A percentile compares a stretch with the other conserved stretches of the same genome.
These are phyloP conservation scores for Boletus tomentosulus DNA, from an alignment of 768 basidiomycete genomes.

Conservation along the genomic window DNA sequence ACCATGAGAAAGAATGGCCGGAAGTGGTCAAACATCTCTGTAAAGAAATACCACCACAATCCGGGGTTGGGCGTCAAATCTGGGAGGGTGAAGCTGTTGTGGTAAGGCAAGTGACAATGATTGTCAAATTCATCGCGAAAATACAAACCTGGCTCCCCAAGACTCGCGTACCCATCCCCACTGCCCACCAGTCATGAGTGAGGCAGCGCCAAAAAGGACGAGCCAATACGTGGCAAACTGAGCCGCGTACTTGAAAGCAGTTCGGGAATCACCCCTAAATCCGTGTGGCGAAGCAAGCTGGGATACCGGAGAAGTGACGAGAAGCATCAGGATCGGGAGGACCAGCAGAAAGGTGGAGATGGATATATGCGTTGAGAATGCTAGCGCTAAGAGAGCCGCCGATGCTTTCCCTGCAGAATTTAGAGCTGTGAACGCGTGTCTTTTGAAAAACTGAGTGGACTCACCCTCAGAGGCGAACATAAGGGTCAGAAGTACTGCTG, in stretches of 20 bases:
- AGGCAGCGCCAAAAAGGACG: constrained; percentile 41
- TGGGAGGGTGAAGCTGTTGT: constrained; percentile 66
- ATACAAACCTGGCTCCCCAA: constrained; percentile 75
- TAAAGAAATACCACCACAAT: constrained; percentile 99
- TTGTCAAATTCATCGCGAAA: not conserved
- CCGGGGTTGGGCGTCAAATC: constrained; percentile 94
- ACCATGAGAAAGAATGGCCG: constrained; percentile 92
- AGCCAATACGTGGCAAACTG: constrained; percentile 52
- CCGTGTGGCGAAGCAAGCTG: constrained; percentile 58
- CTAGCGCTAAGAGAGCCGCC: constrained; percentile 58
- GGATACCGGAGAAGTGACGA: constrained; percentile 58
- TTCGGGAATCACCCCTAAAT: constrained; percentile 17
- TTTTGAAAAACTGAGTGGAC: constrained; percentile 4
- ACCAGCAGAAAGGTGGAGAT: constrained; percentile 68
- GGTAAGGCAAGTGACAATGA: not conserved
- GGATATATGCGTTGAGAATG: constrained; percentile 68
- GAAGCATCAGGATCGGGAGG: constrained; percentile 60
- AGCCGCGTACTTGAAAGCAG: constrained; percentile 27
- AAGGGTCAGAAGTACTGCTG: constrained; percentile 59
- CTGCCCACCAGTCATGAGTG: constrained; percentile 55
- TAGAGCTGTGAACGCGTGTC: not conserved
- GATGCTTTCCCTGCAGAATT: constrained; percentile 49
- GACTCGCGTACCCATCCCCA: constrained; percentile 71
- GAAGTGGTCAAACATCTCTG: constrained; percentile 99
- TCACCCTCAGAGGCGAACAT: constrained; percentile 68